phyloP scores from a whole-genome alignment of 1,284 basidiomycete species.

The Cutaneotrichosporon spelunceum region DNA sequence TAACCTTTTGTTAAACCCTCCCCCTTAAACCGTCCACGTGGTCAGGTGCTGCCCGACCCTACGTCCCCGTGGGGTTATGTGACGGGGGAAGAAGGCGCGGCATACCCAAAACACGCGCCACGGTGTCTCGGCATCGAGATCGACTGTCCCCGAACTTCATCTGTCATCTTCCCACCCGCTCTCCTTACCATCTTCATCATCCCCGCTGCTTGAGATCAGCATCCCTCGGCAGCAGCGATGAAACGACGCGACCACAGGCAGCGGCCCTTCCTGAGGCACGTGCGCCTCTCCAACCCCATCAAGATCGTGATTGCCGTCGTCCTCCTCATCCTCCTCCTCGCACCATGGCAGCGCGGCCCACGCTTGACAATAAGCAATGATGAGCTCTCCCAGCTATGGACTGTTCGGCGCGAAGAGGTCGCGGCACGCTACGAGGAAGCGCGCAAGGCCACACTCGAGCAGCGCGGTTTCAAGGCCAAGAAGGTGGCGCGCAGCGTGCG shows the following conservation, averaged over 20 bases:
- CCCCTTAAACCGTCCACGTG: not conserved
- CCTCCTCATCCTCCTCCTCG: slow-evolving; percentile 4
- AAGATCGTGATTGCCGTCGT: slow-evolving; percentile 8
- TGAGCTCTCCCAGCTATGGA: slow-evolving; percentile 15
- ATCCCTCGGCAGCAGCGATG: not conserved
- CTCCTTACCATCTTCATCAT: not conserved
- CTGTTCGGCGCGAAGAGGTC: slow-evolving; percentile 13
- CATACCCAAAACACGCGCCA: too few species aligned
- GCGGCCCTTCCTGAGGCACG: not conserved
- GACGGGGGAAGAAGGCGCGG: not conserved
- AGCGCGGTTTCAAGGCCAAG: slow-evolving; percentile 5
- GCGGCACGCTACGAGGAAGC: slow-evolving; percentile 10
- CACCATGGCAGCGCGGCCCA: not conserved
- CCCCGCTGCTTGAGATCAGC: not conserved
- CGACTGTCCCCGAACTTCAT: too few species aligned
- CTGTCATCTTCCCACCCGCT: not conserved
- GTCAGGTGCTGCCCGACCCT: too few species aligned
- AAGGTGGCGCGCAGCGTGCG: slow-evolving; percentile 7
- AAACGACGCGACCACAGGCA: not conserved
- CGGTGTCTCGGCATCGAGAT: not conserved
- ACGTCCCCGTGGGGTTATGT: not conserved
- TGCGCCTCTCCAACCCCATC: not conserved
- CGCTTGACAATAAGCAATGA: not conserved
- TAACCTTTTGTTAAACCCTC: not conserved
- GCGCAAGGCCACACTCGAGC: not conserved